Evolutionary conservation across 768 basidiomycete species (phyloP), one percentile per base, ranked within the genome.

Genomic region (Tylopilus sp.): DNA sequence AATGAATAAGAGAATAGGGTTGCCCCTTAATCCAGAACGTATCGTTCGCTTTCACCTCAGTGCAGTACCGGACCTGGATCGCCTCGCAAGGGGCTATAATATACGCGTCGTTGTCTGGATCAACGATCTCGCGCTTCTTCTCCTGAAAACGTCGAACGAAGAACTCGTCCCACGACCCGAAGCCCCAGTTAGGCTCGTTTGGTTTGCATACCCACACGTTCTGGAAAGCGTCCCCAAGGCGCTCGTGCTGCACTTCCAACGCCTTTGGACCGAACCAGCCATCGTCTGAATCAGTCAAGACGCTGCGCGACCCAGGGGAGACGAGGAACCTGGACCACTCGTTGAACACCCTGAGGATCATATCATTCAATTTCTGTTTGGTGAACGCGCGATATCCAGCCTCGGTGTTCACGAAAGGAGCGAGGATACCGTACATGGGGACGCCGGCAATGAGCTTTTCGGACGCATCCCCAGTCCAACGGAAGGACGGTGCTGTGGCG

Each of bases 1-100:
- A 79, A 60, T 84, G 75, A 8, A 63, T 29, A 42, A 86, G 78
- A 9, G 83, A 85, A 64, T 86, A 87, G 0, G 78, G 76, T 61
- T 83, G 71, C 0, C 74, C 80, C 62, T 86, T 85, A 65, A 85
- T 59, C 82, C 82, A 85, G 66, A 86, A 85, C 36, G 60, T 53
- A 48, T 82, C 81, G 8, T 62, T 62, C 2, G 58, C 63, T 45
- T 78, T 57, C 33, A 80, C 74, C 45, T 77, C 57, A 25, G 34
- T 24, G 2, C 63, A 65, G 37, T 79, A 69, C 42, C 72, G 69
- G 64, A 78, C 76, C 3, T 79, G 63, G n/a, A 67, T 73, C 13
- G 79, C 80, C 60, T 86, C 84, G 69, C 83, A 85, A 9, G 78
- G 70, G 56, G 71, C 75, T 53, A 67, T 74, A 59, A 85, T 68